These are phyloP conservation scores for Aureobasidium sp. DNA, from an alignment of 2,329 filamentous ascomycete genomes.

Conservation along the genomic window DNA sequence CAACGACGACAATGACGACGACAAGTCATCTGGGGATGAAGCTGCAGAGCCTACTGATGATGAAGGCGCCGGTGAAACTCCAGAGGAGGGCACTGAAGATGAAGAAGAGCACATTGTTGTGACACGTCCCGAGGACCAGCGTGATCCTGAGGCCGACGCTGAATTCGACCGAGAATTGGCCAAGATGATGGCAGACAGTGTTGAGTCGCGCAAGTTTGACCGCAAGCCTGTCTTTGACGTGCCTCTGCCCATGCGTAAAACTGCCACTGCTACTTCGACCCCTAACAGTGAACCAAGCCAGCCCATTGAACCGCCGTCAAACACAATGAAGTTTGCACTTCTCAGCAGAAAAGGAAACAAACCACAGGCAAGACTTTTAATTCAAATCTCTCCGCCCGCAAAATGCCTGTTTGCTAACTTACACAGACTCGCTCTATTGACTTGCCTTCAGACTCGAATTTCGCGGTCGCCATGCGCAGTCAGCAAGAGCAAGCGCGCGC, in stretches of 20 bases:
- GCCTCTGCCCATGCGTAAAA: constrained; percentile 75
- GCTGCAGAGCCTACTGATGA: constrained; percentile 45
- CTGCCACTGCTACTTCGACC: constrained; percentile 23
- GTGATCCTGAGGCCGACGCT: constrained; percentile 89
- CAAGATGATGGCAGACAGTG: constrained; percentile 95
- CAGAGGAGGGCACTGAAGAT: constrained; percentile 60
- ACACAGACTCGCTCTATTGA: constrained; percentile 80
- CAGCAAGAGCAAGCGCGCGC: constrained; percentile 93
- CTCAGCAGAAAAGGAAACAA: constrained; percentile 94
- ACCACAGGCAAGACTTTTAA: constrained; percentile 60
- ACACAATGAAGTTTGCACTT: constrained; percentile 93
- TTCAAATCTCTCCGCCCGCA: neutral
- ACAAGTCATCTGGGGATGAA: constrained; percentile 38
- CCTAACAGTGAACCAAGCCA: constrained; percentile 37
- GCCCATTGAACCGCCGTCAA: constrained; percentile 27
- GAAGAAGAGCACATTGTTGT: constrained; percentile 86
- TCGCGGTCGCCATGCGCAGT: constrained; percentile 91
- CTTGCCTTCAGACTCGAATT: constrained; percentile 81
- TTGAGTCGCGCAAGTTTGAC: constrained; percentile 93
- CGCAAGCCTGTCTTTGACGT: constrained; percentile 92
- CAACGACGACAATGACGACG: constrained; percentile 56
- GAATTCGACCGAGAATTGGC: constrained; percentile 98
- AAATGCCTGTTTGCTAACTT: constrained; percentile 14
- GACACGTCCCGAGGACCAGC: constrained; percentile 79
- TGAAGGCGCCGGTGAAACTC: constrained; percentile 43